phyloP scores from a whole-genome alignment of 331 rosid genomes.

The Malus hybrid region DNA sequence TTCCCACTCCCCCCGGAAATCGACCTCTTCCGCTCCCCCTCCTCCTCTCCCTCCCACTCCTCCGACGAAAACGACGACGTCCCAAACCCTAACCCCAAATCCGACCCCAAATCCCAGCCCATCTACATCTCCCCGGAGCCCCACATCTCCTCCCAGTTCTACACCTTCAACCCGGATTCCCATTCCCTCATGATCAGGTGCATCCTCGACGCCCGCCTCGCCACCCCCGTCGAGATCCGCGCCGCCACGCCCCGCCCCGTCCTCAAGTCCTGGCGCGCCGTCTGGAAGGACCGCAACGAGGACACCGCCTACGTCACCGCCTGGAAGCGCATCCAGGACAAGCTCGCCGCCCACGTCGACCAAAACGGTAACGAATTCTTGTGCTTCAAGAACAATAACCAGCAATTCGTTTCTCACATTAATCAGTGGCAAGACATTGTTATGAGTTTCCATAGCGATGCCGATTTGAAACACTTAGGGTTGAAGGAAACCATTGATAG shows the following conservation, averaged over 20 bases:
- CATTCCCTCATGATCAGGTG: constrained; percentile 89
- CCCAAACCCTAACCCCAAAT: constrained; percentile 27
- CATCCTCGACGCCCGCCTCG: constrained; percentile 69
- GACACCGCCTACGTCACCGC: constrained; percentile 94
- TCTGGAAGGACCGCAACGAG: constrained; percentile 98
- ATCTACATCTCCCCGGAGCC: constrained; percentile 65
- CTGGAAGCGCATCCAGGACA: constrained; percentile 97
- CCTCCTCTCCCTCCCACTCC: constrained; percentile 55
- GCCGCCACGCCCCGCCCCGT: constrained; percentile 72
- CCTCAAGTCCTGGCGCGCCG: constrained; percentile 92
- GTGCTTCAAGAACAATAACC: constrained; percentile 87
- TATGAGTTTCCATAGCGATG: constrained; percentile 69
- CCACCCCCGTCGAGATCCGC: constrained; percentile 79
- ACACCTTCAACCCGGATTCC: constrained; percentile 85
- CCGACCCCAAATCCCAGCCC: constrained; percentile 22
- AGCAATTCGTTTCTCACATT: constrained; percentile 80
- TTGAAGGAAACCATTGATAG: constrained; percentile 82
- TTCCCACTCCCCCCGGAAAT: constrained; percentile 73
- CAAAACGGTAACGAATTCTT: constrained; percentile 60
- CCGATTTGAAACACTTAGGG: constrained; percentile 73
- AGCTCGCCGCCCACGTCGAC: constrained; percentile 59
- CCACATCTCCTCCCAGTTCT: constrained; percentile 89
- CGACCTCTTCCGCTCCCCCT: constrained; percentile 65
- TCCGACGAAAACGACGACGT: constrained; percentile 34
- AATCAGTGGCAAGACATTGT: constrained; percentile 94